Evolutionary conservation across 2,329 filamentous ascomycete genomes (phyloP), one percentile per base, ranked within the genome.

Genomic region (Monosporascus sp.): DNA sequence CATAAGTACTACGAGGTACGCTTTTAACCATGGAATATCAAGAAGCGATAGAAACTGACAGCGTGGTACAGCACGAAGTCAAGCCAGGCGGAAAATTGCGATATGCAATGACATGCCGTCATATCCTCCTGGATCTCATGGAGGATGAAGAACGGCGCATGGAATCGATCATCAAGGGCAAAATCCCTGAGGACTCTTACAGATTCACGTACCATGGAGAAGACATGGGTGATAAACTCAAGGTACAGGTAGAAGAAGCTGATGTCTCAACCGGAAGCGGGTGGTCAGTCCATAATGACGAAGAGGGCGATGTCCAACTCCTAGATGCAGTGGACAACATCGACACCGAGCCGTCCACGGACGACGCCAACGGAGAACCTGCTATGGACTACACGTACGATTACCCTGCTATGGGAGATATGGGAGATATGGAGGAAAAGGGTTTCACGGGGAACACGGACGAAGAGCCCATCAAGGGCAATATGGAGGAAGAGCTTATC

Each of bases 1-100:
- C 86, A 88, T 59, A 72, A 76, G 58, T 72, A 76, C 20, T 84
- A 84, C 52, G 82, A 86, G 58, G 78, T 77, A 59, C 57, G 71
- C 66, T 22, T 41, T 20, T 5, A 3, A 3, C 3, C 6, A 24
- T 26, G 14, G 11, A 3, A 7, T 41, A 17, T 48, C 20, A 3
- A 1, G 19, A 22, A 27, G 1, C 3, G 20, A 11, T 14, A 46
- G 26, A 22, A 49, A 34, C 60, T 71, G 50, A 69, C 52, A 34
- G 38, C 7, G 38, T 45, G 2, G 7, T 24, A 48, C 41, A 78
- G 75, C 82, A 85, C 61, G 69, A 71, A 20, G 81, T 85, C 0
- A 74, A 72, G 0, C 76, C 81, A 5, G 55, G 67, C 9, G 80
- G 80, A 0, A 74, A 71, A 49, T 67, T 82, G 43, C 71, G 82